Percentiles rank a stretch among this genome's conserved stretches.
Conservation (phyloP, 140 eudicot genomes). For the Anethum foeniculum region DNA sequence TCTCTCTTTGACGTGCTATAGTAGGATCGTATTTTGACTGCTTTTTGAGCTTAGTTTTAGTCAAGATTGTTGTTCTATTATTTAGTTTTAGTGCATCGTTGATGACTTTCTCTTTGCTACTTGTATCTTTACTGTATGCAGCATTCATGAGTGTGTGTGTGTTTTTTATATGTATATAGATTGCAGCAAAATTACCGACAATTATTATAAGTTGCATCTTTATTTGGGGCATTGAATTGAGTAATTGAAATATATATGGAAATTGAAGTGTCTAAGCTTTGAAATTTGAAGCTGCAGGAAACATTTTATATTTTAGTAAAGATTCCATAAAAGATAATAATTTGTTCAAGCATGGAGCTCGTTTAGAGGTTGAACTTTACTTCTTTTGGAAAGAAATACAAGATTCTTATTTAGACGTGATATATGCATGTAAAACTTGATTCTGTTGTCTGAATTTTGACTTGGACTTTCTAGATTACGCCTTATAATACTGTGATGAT, state of each 20-base stretch:
- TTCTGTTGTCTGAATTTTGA: neutral
- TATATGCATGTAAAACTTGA: slow-evolving; percentile 1
- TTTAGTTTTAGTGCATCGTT: neutral
- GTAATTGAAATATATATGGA: neutral
- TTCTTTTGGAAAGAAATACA: neutral
- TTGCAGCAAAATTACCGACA: neutral
- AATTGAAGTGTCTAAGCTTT: neutral
- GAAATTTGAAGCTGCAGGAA: neutral
- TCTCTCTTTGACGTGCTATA: neutral
- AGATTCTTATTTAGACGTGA: neutral
- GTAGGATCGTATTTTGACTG: neutral
- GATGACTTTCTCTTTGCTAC: neutral
- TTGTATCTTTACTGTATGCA: neutral
- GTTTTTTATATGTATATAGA: neutral
- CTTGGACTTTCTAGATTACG: neutral
- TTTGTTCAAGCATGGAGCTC: neutral
- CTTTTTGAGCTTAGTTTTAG: neutral
- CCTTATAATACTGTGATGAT: neutral
- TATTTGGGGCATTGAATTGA: neutral
- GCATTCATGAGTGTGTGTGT: neutral
- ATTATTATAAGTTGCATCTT: neutral
- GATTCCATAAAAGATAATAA: neutral
- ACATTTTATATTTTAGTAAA: neutral
- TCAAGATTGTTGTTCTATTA: neutral
- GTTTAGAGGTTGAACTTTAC: neutral